Percentiles rank a stretch among this genome's conserved stretches.
These are phyloP conservation scores for Lunularia cruciata DNA, from an alignment of 225 moss, liverwort and hornwort genomes.

Conservation along the genomic window DNA sequence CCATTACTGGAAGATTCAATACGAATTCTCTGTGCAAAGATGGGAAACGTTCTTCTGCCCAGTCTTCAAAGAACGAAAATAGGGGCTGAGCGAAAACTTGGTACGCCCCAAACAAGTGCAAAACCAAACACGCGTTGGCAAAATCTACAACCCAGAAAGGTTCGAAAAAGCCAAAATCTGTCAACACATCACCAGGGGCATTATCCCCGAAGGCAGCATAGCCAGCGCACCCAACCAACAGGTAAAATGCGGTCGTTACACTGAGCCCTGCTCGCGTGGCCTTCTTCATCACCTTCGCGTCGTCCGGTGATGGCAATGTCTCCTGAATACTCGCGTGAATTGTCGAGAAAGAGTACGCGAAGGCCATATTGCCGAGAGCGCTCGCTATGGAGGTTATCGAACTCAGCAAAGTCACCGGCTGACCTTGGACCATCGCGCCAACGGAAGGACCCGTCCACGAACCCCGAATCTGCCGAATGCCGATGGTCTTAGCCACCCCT, in stretches of 20 bases:
- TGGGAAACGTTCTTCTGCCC: slow-evolving; percentile 37
- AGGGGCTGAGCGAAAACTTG: slow-evolving; percentile 73
- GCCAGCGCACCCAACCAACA: slow-evolving; percentile 69
- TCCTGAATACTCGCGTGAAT: slow-evolving; percentile 72
- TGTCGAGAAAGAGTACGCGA: slow-evolving; percentile 68
- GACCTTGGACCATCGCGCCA: too few relatives aligned
- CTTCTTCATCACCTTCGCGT: slow-evolving; percentile 30
- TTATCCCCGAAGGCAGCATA: slow-evolving; percentile 73
- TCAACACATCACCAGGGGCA: slow-evolving; percentile 68
- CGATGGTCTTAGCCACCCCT: slow-evolving; percentile 56
- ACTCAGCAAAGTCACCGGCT: too few relatives aligned
- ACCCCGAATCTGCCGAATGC: too few relatives aligned
- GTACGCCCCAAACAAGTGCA: slow-evolving; percentile 70
- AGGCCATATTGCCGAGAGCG: slow-evolving; percentile 74
- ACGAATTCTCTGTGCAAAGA: slow-evolving; percentile 39
- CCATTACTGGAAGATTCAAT: slow-evolving; percentile 38
- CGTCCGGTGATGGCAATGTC: background rate
- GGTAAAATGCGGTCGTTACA: slow-evolving; percentile 63
- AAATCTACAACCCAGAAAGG: slow-evolving; percentile 64
- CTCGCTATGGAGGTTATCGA: slow-evolving; percentile 32
- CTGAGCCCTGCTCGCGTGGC: slow-evolving; percentile 52
- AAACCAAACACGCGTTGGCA: slow-evolving; percentile 66
- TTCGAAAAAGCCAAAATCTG: slow-evolving; percentile 70
- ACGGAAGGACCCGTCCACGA: too few relatives aligned
- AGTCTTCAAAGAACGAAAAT: slow-evolving; percentile 57